Evolutionary conservation across 75 land plant genomes (phyloP).

Genomic region (Picea glauca): DNA sequence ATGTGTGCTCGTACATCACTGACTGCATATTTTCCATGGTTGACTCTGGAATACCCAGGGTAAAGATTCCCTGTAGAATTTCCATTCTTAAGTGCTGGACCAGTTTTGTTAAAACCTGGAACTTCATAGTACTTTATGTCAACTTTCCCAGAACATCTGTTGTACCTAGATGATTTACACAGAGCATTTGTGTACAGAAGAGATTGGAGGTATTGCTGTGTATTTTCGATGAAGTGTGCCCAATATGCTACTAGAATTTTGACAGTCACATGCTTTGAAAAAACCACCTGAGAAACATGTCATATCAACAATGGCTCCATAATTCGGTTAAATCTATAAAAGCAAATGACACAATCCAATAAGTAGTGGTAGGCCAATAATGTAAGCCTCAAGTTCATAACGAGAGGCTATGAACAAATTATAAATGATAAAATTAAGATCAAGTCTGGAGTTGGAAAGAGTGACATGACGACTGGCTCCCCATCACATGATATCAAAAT

Average conservation of each 20-base stretch:
- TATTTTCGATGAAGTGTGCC: constrained; percentile 56
- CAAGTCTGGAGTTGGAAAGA: too few relatives aligned
- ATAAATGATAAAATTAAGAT: too few relatives aligned
- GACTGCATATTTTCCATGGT: constrained; percentile 87
- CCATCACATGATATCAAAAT: too few relatives aligned
- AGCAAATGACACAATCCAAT: too few relatives aligned
- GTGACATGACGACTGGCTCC: too few relatives aligned
- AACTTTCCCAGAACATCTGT: constrained; percentile 64
- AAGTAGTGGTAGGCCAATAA: too few relatives aligned
- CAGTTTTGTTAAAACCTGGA: constrained; percentile 75
- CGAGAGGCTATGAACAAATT: too few relatives aligned
- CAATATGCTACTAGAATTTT: constrained; percentile 75
- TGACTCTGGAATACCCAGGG: constrained; percentile 71
- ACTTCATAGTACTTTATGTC: constrained; percentile 72
- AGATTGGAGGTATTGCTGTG: constrained; percentile 63
- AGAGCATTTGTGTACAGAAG: constrained; percentile 71
- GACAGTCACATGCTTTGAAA: constrained; percentile 70
- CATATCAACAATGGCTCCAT: not conserved
- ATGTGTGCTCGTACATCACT: constrained; percentile 67
- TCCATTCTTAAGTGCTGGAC: constrained; percentile 56
- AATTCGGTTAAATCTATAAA: too few relatives aligned
- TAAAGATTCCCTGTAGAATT: constrained; percentile 48
- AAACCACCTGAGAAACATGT: constrained; percentile 50
- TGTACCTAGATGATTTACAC: constrained; percentile 63
- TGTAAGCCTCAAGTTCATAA: too few relatives aligned